Conservation (phyloP, 2,329 filamentous ascomycete species). For the Fusarium papillatum region DNA sequence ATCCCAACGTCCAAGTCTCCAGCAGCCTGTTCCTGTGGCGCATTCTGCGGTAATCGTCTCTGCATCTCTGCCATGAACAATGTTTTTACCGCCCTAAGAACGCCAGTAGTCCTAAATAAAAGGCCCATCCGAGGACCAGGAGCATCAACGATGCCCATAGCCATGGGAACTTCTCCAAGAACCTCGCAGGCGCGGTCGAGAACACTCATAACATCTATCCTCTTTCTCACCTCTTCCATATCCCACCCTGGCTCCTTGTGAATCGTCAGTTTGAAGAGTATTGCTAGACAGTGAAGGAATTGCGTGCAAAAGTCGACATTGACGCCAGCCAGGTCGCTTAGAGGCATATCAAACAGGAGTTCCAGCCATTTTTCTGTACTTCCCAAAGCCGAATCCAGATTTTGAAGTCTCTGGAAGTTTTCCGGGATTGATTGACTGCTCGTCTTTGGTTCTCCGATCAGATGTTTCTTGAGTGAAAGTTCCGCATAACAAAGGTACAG, state of each 20-base stretch:
- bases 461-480: conserved; percentile 20
- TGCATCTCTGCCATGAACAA: conserved; percentile 26
- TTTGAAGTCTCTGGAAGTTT: conserved; percentile 16
- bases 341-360: conserved; percentile 3
- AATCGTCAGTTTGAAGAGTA: conserved; percentile 28
- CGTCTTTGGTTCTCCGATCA: background rate
- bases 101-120: conserved; percentile 12
- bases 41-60: background rate
- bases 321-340: conserved; percentile 20
- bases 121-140: conserved; percentile 17
- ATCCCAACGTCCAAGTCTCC: background rate
- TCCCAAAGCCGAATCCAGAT: conserved; percentile 18
- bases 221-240: conserved; percentile 11
- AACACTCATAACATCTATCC: conserved; percentile 23
- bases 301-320: conserved; percentile 33
- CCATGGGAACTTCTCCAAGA: background rate
- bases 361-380: conserved; percentile 17
- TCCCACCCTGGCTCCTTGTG: conserved; percentile 25
- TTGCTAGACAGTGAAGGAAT: conserved; percentile 23
- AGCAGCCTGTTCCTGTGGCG: background rate
- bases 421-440: background rate
- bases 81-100: conserved; percentile 26
- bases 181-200: conserved; percentile 20
- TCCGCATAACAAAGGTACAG: conserved; percentile 20
- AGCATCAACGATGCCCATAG: conserved; percentile 17